These are phyloP conservation scores for Fusarium sublunatum DNA, from an alignment of 2,329 filamentous ascomycete genomes.

Conservation along the genomic window DNA sequence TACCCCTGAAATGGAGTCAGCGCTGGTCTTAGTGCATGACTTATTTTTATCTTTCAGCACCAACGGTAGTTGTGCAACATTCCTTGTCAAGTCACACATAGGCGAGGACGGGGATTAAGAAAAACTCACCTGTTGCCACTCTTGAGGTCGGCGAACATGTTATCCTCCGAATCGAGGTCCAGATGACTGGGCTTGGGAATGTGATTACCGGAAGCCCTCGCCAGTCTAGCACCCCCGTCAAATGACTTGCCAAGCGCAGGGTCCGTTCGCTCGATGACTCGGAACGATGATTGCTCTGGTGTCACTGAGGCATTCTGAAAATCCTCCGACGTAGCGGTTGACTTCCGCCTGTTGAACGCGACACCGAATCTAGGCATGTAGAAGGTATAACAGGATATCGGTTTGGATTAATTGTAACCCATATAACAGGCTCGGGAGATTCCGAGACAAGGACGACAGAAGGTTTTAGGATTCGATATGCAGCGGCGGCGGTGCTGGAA, in stretches of 20 bases:
- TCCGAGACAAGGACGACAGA: slow-evolving; percentile 16
- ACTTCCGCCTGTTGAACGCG: slow-evolving; percentile 69
- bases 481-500: slow-evolving; percentile 16
- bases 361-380: slow-evolving; percentile 73
- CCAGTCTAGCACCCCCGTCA: slow-evolving; percentile 60
- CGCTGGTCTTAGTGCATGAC: slow-evolving; percentile 43
- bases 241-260: slow-evolving; percentile 59
- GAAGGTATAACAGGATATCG: slow-evolving; percentile 38
- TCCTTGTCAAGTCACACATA: slow-evolving; percentile 38
- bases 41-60: slow-evolving; percentile 43
- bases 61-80: slow-evolving; percentile 33
- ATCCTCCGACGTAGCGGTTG: slow-evolving; percentile 65
- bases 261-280: slow-evolving; percentile 67
- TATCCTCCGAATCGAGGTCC: slow-evolving; percentile 63
- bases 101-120: slow-evolving; percentile 9
- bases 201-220: slow-evolving; percentile 52
- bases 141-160: slow-evolving; percentile 69
- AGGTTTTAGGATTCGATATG: slow-evolving; percentile 37
- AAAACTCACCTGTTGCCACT: slow-evolving; percentile 64
- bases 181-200: slow-evolving; percentile 54
- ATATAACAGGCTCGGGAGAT: slow-evolving; percentile 37
- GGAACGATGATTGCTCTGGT: slow-evolving; percentile 64
- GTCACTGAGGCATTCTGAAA: slow-evolving; percentile 63
- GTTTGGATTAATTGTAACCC: slow-evolving; percentile 43
- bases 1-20: slow-evolving; percentile 62